Base-by-base conservation (phyloP, 495 filamentous ascomycete species). In the Podospora conica region DNA sequence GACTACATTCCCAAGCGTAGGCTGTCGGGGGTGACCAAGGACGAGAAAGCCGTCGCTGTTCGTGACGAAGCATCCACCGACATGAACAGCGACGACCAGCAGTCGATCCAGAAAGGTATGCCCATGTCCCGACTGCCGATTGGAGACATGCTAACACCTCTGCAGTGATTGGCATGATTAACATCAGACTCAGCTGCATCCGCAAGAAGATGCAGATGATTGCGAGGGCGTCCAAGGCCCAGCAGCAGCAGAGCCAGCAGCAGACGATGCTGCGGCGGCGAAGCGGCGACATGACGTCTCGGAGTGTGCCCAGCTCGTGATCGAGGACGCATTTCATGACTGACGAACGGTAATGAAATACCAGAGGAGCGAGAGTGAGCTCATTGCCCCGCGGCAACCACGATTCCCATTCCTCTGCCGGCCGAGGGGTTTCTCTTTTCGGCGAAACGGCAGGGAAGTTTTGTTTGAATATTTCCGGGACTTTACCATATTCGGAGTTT, bases 61-160 rank as follows among this genome's bases (percentile, higher is more conserved):
- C 68, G 65, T 24, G 85, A 88, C 21, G 83, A 81, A 24, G 66
- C 70, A 1, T 73, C 81, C 4, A 83, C 83, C 66, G 87, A 85
- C 11, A 84, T 92, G 61, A 86, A 88, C 75, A 80, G 81, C 60
- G 90, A 93, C 66, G 90, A 94, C 75, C 87, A 89, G 69, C 83
- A 88, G 71, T 79, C 86, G 12, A 85, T 93, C 21, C 77, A 88
- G 58, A 93, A 90, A 74, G 78, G 90, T 92, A 71, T 55, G 76
- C 11, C 3, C 23, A 9, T 18, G 9, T 55, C 24, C 11, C 18
- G 24, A 12, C 22, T 9, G 23, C 23, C 27, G 6, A 22, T 10
- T 55, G n/a, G 9, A 58, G 55, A 68, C 74, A 66, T 75, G 69
- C 15, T 27, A 23, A 28, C 23, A 28, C 27, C 0, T 29, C 7